phyloP scores from a whole-genome alignment of 2,329 filamentous ascomycete genomes.

The Huntiella bhutanensis region DNA sequence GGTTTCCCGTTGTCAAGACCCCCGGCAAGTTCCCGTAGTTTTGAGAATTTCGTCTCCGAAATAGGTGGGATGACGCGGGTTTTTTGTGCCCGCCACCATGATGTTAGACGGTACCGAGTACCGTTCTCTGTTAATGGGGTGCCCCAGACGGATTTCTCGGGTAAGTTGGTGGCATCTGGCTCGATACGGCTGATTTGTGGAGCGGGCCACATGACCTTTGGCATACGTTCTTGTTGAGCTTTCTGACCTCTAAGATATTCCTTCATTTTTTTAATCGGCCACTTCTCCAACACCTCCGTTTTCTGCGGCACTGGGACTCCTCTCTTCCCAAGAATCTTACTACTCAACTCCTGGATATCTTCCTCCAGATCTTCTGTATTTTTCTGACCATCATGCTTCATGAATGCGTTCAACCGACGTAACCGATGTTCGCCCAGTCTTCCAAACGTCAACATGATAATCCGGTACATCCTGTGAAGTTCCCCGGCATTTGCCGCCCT shows the following conservation, averaged over 20 bases:
- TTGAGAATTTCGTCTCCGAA: constrained; percentile 4
- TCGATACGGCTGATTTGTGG: constrained; percentile 14
- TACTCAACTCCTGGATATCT: constrained; percentile 12
- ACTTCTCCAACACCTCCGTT: constrained; percentile 25
- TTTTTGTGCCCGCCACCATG: constrained; percentile 27
- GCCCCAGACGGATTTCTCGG: constrained; percentile 30
- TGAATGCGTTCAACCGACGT: constrained; percentile 25
- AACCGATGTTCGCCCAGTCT: constrained; percentile 32
- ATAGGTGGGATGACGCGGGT: constrained; percentile 28
- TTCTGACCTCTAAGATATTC: constrained; percentile 25
- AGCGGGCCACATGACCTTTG: constrained; percentile 17
- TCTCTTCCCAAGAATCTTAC: neutral
- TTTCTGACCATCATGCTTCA: constrained; percentile 19
- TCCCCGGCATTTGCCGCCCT: constrained; percentile 35
- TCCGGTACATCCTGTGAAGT: constrained; percentile 23
- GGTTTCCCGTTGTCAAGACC: constrained; percentile 8
- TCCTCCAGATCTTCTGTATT: constrained; percentile 24
- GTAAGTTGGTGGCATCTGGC: constrained; percentile 20
- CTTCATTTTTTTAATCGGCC: constrained; percentile 28
- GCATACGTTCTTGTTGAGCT: constrained; percentile 16
- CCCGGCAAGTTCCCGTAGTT: constrained; percentile 5
- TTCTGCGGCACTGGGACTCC: constrained; percentile 1
- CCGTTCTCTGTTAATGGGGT: constrained; percentile 17
- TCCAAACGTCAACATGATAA: constrained; percentile 33
- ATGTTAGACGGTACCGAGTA: constrained; percentile 3